phyloP scores from a whole-genome alignment of 306 rosid species.

The Mimosa pudica region DNA sequence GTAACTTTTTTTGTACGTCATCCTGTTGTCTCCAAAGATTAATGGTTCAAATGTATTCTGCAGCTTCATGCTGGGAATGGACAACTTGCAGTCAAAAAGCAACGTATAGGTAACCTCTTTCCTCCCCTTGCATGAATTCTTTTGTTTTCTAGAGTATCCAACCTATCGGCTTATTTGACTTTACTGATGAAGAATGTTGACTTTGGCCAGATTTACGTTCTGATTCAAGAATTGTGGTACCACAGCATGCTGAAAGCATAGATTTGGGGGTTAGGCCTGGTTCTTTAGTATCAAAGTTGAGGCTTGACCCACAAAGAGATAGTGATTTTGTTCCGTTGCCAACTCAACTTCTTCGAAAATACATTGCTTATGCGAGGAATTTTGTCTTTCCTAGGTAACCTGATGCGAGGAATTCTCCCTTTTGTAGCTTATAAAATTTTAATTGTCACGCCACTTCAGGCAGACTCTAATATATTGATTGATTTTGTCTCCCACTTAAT shows the following conservation, averaged over 20 bases:
- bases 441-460: background rate
- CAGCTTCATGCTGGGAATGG: slow-evolving; percentile 84
- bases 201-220: slow-evolving; percentile 43
- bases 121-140: slow-evolving; percentile 25
- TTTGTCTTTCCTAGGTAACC: slow-evolving; percentile 85
- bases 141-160: slow-evolving; percentile 32
- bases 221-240: slow-evolving; percentile 47
- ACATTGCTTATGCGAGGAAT: slow-evolving; percentile 85
- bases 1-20: background rate
- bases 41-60: slow-evolving; percentile 37
- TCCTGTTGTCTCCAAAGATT: slow-evolving; percentile 31
- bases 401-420: slow-evolving; percentile 37
- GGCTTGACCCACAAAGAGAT: slow-evolving; percentile 67
- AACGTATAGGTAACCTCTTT: slow-evolving; percentile 54
- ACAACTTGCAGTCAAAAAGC: slow-evolving; percentile 67
- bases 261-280: slow-evolving; percentile 49
- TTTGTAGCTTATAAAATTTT: slow-evolving; percentile 17
- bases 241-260: slow-evolving; percentile 52
- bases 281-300: slow-evolving; percentile 75
- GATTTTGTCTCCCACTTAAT: slow-evolving; percentile 35
- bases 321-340: slow-evolving; percentile 82
- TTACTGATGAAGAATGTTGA: slow-evolving; percentile 30
- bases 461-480: slow-evolving; percentile 4
- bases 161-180: slow-evolving; percentile 27
- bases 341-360: slow-evolving; percentile 87